Evolutionary conservation across 2,329 filamentous ascomycete genomes (phyloP).

Genomic region (Nigrospora sphaerica): DNA sequence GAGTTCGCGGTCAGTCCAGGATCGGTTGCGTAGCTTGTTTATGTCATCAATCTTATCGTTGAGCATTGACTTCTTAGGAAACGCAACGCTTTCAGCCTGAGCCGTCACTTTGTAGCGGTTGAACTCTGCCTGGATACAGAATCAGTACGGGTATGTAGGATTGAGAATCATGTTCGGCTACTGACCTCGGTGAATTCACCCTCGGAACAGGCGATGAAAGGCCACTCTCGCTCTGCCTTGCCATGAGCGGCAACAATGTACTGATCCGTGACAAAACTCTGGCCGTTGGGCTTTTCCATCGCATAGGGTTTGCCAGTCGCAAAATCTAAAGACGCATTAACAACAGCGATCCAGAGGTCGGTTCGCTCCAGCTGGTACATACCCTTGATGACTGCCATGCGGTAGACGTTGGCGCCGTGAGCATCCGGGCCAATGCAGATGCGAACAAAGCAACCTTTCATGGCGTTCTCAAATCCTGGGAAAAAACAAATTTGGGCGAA

Average conservation of each 20-base stretch:
- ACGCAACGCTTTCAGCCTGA: conserved; percentile 60
- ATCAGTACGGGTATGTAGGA: not conserved
- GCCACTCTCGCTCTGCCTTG: conserved; percentile 75
- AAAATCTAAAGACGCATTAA: conserved; percentile 52
- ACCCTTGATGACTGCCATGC: conserved; percentile 86
- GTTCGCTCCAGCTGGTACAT: conserved; percentile 13
- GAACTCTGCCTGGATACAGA: conserved; percentile 57
- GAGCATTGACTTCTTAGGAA: conserved; percentile 68
- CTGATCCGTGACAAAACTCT: conserved; percentile 75
- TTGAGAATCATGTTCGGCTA: not conserved
- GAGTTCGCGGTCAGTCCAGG: conserved; percentile 78
- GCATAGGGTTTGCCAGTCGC: conserved; percentile 75
- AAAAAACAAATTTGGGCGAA: conserved; percentile 92
- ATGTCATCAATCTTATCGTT: conserved; percentile 72
- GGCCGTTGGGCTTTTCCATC: conserved; percentile 66
- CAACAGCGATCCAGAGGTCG: not conserved
- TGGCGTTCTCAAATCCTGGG: conserved; percentile 76
- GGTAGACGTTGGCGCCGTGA: conserved; percentile 69
- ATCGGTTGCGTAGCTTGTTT: conserved; percentile 68
- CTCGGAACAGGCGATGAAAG: conserved; percentile 87
- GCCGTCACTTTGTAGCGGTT: conserved; percentile 73
- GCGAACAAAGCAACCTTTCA: conserved; percentile 78
- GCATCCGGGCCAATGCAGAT: conserved; percentile 75
- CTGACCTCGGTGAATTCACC: conserved; percentile 73
- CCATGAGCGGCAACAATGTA: conserved; percentile 80